These are phyloP conservation scores for Papiliotrema fonsecae DNA, from an alignment of 1,284 basidiomycete genomes.

Conservation along the genomic window DNA sequence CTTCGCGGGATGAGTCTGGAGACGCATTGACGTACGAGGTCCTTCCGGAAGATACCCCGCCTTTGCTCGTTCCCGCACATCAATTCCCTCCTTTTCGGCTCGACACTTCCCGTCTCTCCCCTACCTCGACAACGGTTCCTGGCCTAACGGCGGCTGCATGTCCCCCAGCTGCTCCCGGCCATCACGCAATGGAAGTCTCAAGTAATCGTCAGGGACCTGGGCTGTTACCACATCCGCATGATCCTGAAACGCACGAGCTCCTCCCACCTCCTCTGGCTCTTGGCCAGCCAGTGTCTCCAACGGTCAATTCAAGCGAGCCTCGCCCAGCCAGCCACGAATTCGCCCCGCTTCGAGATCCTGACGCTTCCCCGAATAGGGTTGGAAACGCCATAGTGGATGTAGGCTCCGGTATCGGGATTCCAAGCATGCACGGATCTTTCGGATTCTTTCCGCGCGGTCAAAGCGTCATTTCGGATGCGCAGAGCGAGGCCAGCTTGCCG, in stretches of 20 bases:
- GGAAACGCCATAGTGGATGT: slow-evolving; percentile 15
- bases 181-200: neutral
- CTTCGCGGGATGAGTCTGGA: too few species aligned
- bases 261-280: neutral
- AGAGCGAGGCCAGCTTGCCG: neutral
- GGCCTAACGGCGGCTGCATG: neutral
- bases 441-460: slow-evolving; percentile 15
- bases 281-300: neutral
- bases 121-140: too few species aligned
- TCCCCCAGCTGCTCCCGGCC: neutral
- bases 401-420: slow-evolving; percentile 9
- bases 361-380: slow-evolving; percentile 3
- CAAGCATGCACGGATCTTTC: slow-evolving; percentile 18
- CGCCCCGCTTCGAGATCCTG: neutral
- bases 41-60: too few species aligned
- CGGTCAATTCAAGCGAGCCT: neutral
- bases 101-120: too few species aligned
- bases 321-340: too few species aligned
- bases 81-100: too few species aligned
- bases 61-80: too few species aligned
- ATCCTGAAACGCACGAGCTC: neutral
- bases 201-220: neutral
- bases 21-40: too few species aligned
- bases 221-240: too few species aligned
- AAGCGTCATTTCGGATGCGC: slow-evolving; percentile 11